Evolutionary conservation across 257 asterid species (phyloP).

Genomic region (Solanum arcanum): DNA sequence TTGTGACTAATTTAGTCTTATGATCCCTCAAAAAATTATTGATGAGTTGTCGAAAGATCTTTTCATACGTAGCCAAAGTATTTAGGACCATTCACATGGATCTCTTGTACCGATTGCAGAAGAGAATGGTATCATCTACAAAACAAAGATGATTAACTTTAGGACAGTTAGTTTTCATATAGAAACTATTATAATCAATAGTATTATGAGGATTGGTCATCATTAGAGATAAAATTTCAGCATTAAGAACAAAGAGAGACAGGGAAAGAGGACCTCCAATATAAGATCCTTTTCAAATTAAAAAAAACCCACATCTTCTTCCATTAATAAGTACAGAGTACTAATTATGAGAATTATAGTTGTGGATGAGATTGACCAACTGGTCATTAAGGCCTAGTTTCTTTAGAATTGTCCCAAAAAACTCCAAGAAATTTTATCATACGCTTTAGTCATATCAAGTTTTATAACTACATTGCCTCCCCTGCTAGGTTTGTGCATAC

Average conservation of each 20-base stretch:
- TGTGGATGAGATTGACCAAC: background rate
- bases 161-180: too few species aligned
- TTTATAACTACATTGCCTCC: background rate
- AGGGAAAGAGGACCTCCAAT: too few species aligned
- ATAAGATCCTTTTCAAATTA: too few species aligned
- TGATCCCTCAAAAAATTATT: background rate
- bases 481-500: background rate
- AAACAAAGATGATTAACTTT: too few species aligned
- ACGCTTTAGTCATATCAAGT: too few species aligned
- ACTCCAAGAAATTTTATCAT: background rate
- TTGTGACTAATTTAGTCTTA: background rate
- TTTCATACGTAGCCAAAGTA: background rate
- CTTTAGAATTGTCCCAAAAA: background rate
- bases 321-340: too few species aligned
- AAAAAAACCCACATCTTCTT: too few species aligned
- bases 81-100: background rate
- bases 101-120: background rate
- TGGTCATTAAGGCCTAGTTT: background rate
- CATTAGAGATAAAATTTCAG: background rate
- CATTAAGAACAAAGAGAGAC: too few species aligned
- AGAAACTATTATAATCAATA: background rate
- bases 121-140: background rate
- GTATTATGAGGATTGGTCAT: background rate
- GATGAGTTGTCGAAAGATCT: background rate
- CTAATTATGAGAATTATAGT: background rate